A percentile compares a stretch with the other conserved stretches of the same genome.
phyloP scores from a whole-genome alignment of 768 basidiomycete species.

The Sarcodon aspratus region DNA sequence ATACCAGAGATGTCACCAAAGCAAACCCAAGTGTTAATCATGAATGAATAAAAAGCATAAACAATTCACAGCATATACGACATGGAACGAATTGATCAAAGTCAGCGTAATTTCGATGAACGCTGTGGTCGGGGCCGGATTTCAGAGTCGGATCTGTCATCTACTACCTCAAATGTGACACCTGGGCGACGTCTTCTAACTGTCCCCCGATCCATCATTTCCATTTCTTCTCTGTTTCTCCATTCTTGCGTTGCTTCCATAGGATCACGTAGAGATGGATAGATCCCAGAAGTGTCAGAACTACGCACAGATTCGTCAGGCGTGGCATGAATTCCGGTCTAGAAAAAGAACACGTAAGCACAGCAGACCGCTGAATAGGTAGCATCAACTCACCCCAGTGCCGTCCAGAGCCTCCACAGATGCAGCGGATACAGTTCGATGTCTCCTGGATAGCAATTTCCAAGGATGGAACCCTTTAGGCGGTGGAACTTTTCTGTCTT shows the following conservation, averaged over 20 bases:
- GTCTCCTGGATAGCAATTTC: slow-evolving; percentile 40
- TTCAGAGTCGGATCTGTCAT: slow-evolving; percentile 11
- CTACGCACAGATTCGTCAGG: slow-evolving; percentile 64
- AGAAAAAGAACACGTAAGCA: slow-evolving; percentile 6
- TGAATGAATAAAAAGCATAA: neutral
- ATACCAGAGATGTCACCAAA: neutral
- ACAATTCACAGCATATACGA: neutral
- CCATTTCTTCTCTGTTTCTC: slow-evolving; percentile 54
- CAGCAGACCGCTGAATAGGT: slow-evolving; percentile 1
- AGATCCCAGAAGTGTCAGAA: slow-evolving; percentile 37
- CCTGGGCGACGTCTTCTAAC: slow-evolving; percentile 19
- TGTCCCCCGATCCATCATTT: slow-evolving; percentile 24
- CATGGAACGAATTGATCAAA: neutral
- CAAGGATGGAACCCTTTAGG: neutral
- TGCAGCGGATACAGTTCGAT: slow-evolving; percentile 59
- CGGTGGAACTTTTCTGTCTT: neutral
- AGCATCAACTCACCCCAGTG: slow-evolving; percentile 49
- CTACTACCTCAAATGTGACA: slow-evolving; percentile 20
- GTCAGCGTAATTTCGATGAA: no score
- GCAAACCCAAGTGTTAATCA: neutral
- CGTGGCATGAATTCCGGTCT: slow-evolving; percentile 56
- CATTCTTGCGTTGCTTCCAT: slow-evolving; percentile 55
- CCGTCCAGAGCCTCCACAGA: slow-evolving; percentile 75
- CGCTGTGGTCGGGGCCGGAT: neutral
- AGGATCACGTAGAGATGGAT: slow-evolving; percentile 57